Evolutionary conservation across 1,139 yeast species (phyloP).

Genomic region (Suhomyces chickasaworum): DNA sequence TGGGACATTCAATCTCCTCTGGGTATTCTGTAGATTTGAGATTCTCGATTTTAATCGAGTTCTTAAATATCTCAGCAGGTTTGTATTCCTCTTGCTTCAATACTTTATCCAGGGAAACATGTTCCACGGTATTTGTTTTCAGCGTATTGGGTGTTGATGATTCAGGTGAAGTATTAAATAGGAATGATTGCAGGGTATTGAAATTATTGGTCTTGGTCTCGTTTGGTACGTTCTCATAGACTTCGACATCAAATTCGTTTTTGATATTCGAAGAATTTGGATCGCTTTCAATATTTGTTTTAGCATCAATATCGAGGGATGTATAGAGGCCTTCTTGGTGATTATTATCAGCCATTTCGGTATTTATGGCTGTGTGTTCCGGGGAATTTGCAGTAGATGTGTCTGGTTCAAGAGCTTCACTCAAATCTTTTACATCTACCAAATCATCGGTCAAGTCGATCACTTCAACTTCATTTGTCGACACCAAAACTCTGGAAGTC

Average conservation of each 20-base stretch:
- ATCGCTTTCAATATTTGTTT: neutral
- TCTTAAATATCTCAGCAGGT: neutral
- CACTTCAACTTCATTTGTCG: neutral
- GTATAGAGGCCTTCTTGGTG: neutral
- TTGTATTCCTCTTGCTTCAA: too few species aligned
- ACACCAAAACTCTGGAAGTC: neutral
- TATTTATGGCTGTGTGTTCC: too few species aligned
- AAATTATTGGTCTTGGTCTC: neutral
- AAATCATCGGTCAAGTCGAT: neutral
- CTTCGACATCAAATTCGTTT: neutral
- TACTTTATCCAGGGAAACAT: neutral
- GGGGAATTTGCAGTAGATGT: neutral
- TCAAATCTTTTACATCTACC: too few species aligned
- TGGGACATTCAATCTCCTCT: conserved; percentile 42
- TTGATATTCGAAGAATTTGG: neutral
- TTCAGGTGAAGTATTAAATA: neutral
- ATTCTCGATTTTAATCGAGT: neutral
- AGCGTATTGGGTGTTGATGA: neutral
- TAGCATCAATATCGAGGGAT: neutral
- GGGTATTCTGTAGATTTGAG: neutral
- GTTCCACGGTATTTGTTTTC: neutral
- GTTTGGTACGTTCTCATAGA: neutral
- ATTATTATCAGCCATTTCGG: too few species aligned
- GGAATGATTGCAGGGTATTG: neutral
- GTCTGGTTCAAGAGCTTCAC: neutral